Evolutionary conservation across 2,329 filamentous ascomycete genomes (phyloP), one percentile per base, ranked within the genome.

Genomic region (Rachicladosporium sp.): DNA sequence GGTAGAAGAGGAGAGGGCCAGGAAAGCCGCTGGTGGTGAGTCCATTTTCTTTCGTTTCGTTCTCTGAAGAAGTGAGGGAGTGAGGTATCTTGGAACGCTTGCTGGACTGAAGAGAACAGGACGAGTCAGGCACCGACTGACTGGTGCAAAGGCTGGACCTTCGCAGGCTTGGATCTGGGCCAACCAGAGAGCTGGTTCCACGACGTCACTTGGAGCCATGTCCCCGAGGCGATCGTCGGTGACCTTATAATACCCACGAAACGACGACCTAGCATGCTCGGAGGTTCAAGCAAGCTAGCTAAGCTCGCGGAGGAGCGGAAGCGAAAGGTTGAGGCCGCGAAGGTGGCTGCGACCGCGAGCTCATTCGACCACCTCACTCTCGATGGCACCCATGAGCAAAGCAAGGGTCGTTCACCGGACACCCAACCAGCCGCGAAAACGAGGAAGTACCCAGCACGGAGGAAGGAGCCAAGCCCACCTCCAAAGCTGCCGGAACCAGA

Each of bases 221-320:
- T 89, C 8, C 83, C 87, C 13, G 51, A 61, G 31, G 62, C 80
- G 35, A 76, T 83, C 23, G 71, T 74, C 48, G 73, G 81, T 30
- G 58, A 68, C 10, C 69, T 80, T 10, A 73, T 88, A 6, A 46
- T 52, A 27, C 23, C 23, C 23, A 27, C 8, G 23, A 6, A 27
- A 6, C 23, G 23, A 27, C 23, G 65, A 35, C 74, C 78, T n/a
- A 81, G 86, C 2, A 68, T 98, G 0, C 62, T 94, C 2, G 93
- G 91, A 23, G 93, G 91, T 27, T 74, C 77, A 6, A 93, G 89
- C 4, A 98, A 98, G 54, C 68, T 98, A 34, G 89, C 93, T 51
- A 86, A 86, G 35, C 67, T 98, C 32, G 88, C 89, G 37, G 86
- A 86, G 29, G 82, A 84, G 39, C 74, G 87, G 21, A 88, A 87